These are phyloP conservation scores for Logfia minima DNA, from an alignment of 129 eudicot genomes.

Conservation along the genomic window DNA sequence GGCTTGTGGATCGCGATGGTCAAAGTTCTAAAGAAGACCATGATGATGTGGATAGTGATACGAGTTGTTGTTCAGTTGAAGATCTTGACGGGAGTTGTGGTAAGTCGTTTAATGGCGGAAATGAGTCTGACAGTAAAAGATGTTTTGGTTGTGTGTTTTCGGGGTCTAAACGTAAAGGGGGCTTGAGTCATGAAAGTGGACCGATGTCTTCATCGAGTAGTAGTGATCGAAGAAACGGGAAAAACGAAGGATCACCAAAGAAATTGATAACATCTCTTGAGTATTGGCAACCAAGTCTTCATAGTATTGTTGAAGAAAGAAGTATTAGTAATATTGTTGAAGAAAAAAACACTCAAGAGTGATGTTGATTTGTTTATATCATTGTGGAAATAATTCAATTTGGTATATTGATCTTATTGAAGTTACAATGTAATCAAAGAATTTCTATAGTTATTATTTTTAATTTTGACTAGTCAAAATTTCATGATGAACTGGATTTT, in stretches of 20 bases:
- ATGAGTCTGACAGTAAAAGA: constrained; percentile 5
- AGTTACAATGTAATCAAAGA: not conserved
- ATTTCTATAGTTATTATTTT: too few species aligned
- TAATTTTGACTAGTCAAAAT: not conserved
- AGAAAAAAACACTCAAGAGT: constrained; percentile 12
- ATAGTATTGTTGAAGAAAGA: constrained; percentile 52
- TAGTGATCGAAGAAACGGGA: constrained; percentile 5
- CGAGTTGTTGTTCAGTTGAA: constrained; percentile 41
- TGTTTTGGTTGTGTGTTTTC: constrained; percentile 33
- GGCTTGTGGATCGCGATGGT: not conserved
- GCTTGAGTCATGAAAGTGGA: constrained; percentile 8
- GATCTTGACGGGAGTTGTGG: constrained; percentile 17
- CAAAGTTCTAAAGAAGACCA: constrained; percentile 3
- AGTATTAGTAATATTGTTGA: constrained; percentile 1
- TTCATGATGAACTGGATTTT: not conserved
- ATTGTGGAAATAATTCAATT: not conserved
- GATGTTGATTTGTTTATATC: not conserved
- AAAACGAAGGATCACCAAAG: constrained; percentile 36
- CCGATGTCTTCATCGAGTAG: constrained; percentile 15
- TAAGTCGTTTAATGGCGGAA: constrained; percentile 22
- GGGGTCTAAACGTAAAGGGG: constrained; percentile 32
- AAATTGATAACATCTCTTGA: constrained; percentile 40
- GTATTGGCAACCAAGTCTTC: constrained; percentile 60
- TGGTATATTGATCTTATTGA: not conserved
- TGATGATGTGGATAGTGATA: constrained; percentile 14